Evolutionary conservation across 768 basidiomycete genomes (phyloP).

Genomic region (Phlebiopsis gigantea): DNA sequence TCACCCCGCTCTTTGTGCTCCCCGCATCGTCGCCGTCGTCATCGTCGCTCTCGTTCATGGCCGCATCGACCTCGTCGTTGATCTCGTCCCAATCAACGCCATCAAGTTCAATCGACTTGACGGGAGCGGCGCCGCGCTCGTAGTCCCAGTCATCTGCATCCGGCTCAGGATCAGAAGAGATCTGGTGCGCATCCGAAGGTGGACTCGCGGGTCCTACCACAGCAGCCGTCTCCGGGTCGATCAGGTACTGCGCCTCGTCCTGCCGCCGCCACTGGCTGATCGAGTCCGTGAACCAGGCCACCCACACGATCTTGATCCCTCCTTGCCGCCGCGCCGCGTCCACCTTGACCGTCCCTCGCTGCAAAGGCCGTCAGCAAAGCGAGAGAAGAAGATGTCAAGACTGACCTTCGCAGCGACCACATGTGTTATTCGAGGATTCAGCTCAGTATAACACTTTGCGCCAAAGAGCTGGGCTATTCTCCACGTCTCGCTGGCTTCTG

Average conservation of each 20-base stretch:
- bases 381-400: slow-evolving; percentile 10
- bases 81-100: slow-evolving; percentile 80
- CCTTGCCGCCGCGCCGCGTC: slow-evolving; percentile 74
- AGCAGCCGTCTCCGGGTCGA: slow-evolving; percentile 46
- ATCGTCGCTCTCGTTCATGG: slow-evolving; percentile 77
- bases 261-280: slow-evolving; percentile 83
- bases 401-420: slow-evolving; percentile 85
- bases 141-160: slow-evolving; percentile 67
- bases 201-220: slow-evolving; percentile 37
- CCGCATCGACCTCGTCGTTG: slow-evolving; percentile 83
- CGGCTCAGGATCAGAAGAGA: slow-evolving; percentile 62
- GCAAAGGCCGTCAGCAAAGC: slow-evolving; percentile 6
- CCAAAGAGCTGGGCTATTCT: slow-evolving; percentile 84
- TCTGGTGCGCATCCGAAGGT: slow-evolving; percentile 42
- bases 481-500: slow-evolving; percentile 83
- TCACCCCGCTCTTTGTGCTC: slow-evolving; percentile 14
- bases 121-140: slow-evolving; percentile 28
- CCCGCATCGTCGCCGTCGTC: slow-evolving; percentile 37
- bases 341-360: slow-evolving; percentile 92
- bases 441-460: slow-evolving; percentile 69
- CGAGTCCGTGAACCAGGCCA: slow-evolving; percentile 86
- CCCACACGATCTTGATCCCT: slow-evolving; percentile 79
- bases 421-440: slow-evolving; percentile 71
- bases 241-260: slow-evolving; percentile 72
- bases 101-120: slow-evolving; percentile 39